Conservation (phyloP, 78 protist genomes). For the slime mould (Dictyostelium discoideum) region dicty_2.7 NC_007090.3:2821001-2821500, state of each 20-base stretch:
- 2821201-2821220: not conserved
- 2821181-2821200: constrained; percentile 8
- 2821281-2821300: constrained; percentile 7
- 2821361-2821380: not conserved
- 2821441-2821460: too few relatives aligned
- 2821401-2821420: not conserved
- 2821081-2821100: not conserved
- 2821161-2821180: not conserved
- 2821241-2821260: not conserved
- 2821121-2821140: too few relatives aligned
- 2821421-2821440: not conserved
- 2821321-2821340: not conserved
- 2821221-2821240: not conserved
- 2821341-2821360: constrained; percentile 2
- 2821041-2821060: not conserved
- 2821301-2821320: not conserved
- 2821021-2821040: not conserved
- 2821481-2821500: not conserved
- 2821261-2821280: not conserved
- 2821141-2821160: not conserved
- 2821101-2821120: not conserved
- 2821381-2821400: constrained; percentile 10
- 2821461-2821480: too few relatives aligned
- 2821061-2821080: constrained; percentile 4
- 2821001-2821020: not conserved